Conservation (phyloP, 2,329 filamentous ascomycete species). For the Colletotrichum lupini region DNA sequence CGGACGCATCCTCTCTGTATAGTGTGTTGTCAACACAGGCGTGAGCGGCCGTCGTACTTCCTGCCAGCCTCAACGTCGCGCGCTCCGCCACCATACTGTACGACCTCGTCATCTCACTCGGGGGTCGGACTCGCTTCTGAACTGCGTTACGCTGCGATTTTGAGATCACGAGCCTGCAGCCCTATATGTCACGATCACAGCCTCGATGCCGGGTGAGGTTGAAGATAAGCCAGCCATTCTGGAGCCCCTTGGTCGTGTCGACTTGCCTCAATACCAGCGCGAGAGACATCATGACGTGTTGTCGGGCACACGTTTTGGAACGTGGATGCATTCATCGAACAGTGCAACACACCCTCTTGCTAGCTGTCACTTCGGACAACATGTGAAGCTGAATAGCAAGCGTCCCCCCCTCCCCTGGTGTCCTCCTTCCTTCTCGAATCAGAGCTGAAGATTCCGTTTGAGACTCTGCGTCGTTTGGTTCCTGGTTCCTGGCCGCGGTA, state of each 20-base stretch:
- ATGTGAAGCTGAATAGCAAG: too few species aligned
- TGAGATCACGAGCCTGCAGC: constrained; percentile 28
- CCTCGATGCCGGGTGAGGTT: not conserved
- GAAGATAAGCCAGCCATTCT: not conserved
- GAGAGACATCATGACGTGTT: constrained; percentile 19
- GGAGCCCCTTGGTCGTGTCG: not conserved
- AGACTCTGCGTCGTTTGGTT: not conserved
- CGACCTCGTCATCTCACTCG: not conserved
- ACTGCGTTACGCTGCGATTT: constrained; percentile 11
- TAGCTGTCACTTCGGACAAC: constrained; percentile 1
- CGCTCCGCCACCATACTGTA: not conserved
- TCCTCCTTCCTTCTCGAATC: not conserved
- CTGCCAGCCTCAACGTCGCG: not conserved
- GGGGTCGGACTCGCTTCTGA: not conserved
- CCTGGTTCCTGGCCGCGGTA: not conserved
- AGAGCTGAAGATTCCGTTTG: not conserved
- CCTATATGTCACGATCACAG: constrained; percentile 19
- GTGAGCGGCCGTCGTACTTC: not conserved
- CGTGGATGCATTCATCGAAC: constrained; percentile 16
- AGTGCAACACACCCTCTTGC: constrained; percentile 22
- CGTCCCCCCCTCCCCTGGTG: not conserved
- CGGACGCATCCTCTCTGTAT: constrained; percentile 1
- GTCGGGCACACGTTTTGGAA: not conserved
- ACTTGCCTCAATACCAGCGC: constrained; percentile 8
- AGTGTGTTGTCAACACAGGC: constrained; percentile 1